Evolutionary conservation across 2,329 filamentous ascomycete species (phyloP), one percentile per base, ranked within the genome.

Genomic region (Huntiella moniliformis): DNA sequence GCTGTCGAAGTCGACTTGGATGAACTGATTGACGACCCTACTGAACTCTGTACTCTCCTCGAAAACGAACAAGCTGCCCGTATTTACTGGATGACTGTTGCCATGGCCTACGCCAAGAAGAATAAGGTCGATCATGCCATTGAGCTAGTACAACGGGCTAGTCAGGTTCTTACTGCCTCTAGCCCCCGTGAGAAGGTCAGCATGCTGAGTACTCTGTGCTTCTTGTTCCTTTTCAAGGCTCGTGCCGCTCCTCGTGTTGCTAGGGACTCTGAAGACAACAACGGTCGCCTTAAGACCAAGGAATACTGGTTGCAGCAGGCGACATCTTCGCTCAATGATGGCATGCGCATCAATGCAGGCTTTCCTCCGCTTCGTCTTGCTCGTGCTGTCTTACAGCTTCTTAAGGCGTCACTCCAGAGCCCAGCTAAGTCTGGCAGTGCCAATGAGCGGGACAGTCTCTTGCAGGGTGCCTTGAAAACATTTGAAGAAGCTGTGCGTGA

Each of bases 31-130:
- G 91, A 96, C 60, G 91, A 96, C 58, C 84, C 85, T 15, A 94
- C 83, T 40, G 91, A 98, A 65, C 73, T 98, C 4, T 98, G 91
- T 61, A 91, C 84, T 28, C 72, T 98, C 43, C 77, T 98, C 52
- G 88, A 98, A 64, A 93, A 91, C 57, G 92, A 98, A 61, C 78
- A 80, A 56, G 87, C 86, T 12, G 81, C 84, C 34, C 86, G 88
- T 56, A 84, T 79, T 44, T 92, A 92, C 54, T 98, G 92, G 92
- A 88, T 98, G 70, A 88, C 85, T n/a, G 91, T 96, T 53, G 83
- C 92, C 37, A 71, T 96, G 49, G 88, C 88, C 41, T 98, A 98
- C 58, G 88, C 91, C 36, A 98, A 96, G 65, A 85, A 94, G 64
- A 79, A 80, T 58, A 93, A 93, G 64, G 75, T 91, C 51, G 87